Percentiles rank a stretch among this genome's conserved stretches.
phyloP scores from a whole-genome alignment of 2,329 filamentous ascomycete genomes.

The Colletotrichum sp. region DNA sequence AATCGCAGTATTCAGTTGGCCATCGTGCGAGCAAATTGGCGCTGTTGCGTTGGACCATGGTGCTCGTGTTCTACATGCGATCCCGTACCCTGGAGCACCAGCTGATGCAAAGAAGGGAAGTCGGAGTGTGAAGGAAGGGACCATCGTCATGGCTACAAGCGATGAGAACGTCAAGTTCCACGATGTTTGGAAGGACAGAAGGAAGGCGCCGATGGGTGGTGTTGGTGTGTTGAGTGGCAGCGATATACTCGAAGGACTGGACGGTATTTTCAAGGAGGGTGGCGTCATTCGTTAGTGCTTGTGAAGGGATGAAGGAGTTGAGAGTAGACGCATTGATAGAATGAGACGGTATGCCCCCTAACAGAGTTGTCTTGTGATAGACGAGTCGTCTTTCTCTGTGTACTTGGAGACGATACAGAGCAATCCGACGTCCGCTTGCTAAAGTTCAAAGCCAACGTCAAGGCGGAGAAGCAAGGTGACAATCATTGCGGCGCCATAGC shows the following conservation, averaged over 20 bases:
- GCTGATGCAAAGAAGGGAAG: conserved; percentile 23
- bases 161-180: conserved; percentile 95
- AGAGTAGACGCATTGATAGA: neutral
- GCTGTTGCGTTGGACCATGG: conserved; percentile 84
- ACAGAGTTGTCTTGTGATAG: neutral
- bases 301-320: conserved; percentile 18
- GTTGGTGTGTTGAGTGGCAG: conserved; percentile 76
- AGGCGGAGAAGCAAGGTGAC: neutral
- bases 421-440: neutral
- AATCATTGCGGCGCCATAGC: neutral
- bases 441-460: neutral
- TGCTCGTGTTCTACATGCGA: conserved; percentile 83
- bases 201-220: conserved; percentile 55
- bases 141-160: conserved; percentile 89
- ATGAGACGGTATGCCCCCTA: neutral
- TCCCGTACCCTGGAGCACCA: conserved; percentile 72
- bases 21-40: conserved; percentile 83
- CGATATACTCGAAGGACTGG: conserved; percentile 80
- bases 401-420: neutral
- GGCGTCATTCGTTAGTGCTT: conserved; percentile 66
- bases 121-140: conserved; percentile 46
- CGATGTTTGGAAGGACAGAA: conserved; percentile 81
- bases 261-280: conserved; percentile 78
- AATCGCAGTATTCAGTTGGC: conserved; percentile 95
- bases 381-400: neutral